Conservation (phyloP, 768 basidiomycete genomes). For the Leccinum aurantiacum region DNA sequence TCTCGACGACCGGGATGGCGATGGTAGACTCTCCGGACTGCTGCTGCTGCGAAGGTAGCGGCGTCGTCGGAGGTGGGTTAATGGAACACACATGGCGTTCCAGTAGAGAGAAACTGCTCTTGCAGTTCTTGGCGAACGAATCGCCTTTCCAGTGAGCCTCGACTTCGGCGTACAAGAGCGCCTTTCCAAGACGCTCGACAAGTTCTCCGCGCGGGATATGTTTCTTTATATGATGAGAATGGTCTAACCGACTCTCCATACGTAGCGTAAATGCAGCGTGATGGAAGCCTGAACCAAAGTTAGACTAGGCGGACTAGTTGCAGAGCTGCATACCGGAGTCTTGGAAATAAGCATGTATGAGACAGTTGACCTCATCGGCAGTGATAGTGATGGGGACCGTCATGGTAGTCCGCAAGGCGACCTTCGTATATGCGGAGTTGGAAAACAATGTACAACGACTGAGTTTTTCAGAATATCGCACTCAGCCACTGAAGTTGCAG, state of each 20-base stretch:
- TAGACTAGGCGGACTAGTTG: conserved; percentile 6
- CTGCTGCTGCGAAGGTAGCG: conserved; percentile 23
- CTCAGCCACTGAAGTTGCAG: not conserved
- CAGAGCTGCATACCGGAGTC: conserved; percentile 62
- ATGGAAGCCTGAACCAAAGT: conserved; percentile 55
- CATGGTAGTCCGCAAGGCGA: conserved; percentile 22
- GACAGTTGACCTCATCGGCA: conserved; percentile 82
- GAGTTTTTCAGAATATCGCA: not conserved
- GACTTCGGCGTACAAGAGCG: conserved; percentile 77
- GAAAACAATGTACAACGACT: conserved; percentile 12
- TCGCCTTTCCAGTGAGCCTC: conserved; percentile 80
- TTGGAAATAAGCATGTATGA: conserved; percentile 80
- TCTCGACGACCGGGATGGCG: conserved; percentile 17
- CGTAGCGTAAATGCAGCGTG: conserved; percentile 83
- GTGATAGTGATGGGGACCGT: conserved; percentile 59
- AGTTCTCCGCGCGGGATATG: conserved; percentile 82
- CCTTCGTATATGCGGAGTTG: conserved; percentile 27
- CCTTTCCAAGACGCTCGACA: conserved; percentile 76
- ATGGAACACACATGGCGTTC: conserved; percentile 70
- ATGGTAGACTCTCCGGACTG: conserved; percentile 14
- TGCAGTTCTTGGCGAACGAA: conserved; percentile 62
- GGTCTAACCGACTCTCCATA: conserved; percentile 70
- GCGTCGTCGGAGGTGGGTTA: conserved; percentile 36
- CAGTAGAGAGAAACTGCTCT: conserved; percentile 69
- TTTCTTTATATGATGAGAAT: conserved; percentile 64